Conservation (phyloP, 1,284 basidiomycete genomes). For the Phylloboletellus chloephorus region DNA sequence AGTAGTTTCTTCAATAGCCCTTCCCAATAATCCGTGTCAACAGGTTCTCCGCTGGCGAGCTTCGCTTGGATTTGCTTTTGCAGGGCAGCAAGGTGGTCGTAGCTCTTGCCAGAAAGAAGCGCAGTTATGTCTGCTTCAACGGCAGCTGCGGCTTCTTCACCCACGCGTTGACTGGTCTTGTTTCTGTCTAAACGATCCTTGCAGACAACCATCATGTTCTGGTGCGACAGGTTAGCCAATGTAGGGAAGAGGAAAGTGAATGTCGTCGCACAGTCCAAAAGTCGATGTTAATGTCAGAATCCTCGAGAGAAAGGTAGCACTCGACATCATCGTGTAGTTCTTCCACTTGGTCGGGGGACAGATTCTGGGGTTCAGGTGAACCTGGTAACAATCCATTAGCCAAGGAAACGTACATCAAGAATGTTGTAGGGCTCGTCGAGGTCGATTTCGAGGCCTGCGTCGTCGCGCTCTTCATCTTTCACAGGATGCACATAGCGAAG, state of each 20-base stretch:
- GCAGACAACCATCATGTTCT: constrained; percentile 97
- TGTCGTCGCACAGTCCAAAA: constrained; percentile 84
- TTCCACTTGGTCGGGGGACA: constrained; percentile 82
- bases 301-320: constrained; percentile 85
- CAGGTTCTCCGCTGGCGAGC: constrained; percentile 84
- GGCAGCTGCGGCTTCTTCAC: constrained; percentile 62
- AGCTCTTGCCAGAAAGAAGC: constrained; percentile 73
- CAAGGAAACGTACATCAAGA: constrained; percentile 65
- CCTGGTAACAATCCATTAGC: background rate
- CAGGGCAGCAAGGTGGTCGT: constrained; percentile 77
- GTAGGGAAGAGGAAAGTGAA: constrained; percentile 2
- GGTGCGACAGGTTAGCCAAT: constrained; percentile 10
- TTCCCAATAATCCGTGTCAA: constrained; percentile 99
- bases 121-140: constrained; percentile 76
- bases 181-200: constrained; percentile 86
- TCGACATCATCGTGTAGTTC: constrained; percentile 95
- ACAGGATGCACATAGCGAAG: constrained; percentile 79
- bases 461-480: constrained; percentile 62
- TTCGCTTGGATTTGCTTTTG: constrained; percentile 88
- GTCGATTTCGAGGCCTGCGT: constrained; percentile 92
- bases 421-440: constrained; percentile 97
- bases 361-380: constrained; percentile 53
- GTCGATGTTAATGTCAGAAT: constrained; percentile 80
- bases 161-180: constrained; percentile 52
- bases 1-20: constrained; percentile 83